Conservation (phyloP, 495 filamentous ascomycete species). For the Astrothelium macrocarpum region DNA sequence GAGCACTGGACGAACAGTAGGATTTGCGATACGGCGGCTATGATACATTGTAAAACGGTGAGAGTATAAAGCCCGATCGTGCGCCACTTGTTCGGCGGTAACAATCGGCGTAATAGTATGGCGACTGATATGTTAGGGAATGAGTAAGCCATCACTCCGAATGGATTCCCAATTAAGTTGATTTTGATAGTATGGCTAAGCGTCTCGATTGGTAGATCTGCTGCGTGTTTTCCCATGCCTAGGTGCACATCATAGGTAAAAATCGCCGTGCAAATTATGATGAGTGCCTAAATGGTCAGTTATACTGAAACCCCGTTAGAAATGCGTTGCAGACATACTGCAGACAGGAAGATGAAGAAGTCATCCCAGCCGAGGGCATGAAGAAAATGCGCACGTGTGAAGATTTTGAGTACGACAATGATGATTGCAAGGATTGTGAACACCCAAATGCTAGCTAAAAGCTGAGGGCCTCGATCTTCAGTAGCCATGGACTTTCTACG, state of each 20-base stretch:
- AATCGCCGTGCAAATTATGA: not conserved
- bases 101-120: not conserved
- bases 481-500: too few relatives aligned
- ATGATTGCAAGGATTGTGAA: not conserved
- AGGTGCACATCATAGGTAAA: not conserved
- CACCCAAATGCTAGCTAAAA: not conserved
- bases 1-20: not conserved
- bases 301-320: not conserved
- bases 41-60: not conserved
- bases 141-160: not conserved
- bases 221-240: not conserved
- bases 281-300: not conserved
- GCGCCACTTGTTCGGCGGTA: not conserved
- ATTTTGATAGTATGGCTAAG: not conserved
- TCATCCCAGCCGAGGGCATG: not conserved
- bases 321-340: not conserved
- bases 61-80: not conserved
- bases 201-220: not conserved
- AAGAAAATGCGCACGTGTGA: not conserved
- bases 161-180: not conserved
- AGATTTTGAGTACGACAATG: not conserved
- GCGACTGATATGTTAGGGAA: not conserved
- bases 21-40: not conserved
- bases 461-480: not conserved
- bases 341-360: not conserved